Conservation (phyloP, 140 eudicot genomes). For the Stevia rebaudiana region DNA sequence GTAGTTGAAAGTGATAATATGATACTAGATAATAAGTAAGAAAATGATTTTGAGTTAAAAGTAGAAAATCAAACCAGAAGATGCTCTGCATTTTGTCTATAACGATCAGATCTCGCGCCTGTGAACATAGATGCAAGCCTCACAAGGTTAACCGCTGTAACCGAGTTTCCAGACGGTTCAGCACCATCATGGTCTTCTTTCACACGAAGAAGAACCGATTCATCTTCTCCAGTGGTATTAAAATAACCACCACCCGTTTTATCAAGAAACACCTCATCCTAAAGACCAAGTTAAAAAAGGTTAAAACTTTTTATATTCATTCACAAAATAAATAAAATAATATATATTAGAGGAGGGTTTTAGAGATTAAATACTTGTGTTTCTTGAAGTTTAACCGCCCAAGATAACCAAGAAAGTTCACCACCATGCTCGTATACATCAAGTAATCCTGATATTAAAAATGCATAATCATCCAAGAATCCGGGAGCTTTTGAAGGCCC, state of each 20-base stretch:
- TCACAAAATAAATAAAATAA: not conserved
- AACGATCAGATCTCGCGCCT: constrained; percentile 46
- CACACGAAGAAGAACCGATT: constrained; percentile 87
- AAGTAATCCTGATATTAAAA: constrained; percentile 67
- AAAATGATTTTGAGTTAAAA: not conserved
- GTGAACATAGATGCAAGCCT: constrained; percentile 59
- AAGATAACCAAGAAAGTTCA: constrained; percentile 56
- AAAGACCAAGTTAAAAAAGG: constrained; percentile 3
- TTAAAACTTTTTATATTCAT: not conserved
- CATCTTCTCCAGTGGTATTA: constrained; percentile 83
- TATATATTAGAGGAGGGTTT: not conserved
- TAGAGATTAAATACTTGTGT: constrained; percentile 50
- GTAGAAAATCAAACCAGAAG: constrained; percentile 52
- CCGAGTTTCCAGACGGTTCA: constrained; percentile 95
- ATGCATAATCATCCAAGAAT: constrained; percentile 90
- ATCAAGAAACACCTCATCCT: constrained; percentile 89
- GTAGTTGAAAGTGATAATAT: too few relatives aligned
- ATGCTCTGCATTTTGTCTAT: constrained; percentile 58
- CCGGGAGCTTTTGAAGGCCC: constrained; percentile 99
- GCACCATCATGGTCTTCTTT: constrained; percentile 98
- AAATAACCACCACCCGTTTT: constrained; percentile 83
- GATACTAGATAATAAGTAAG: too few relatives aligned
- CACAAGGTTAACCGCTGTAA: constrained; percentile 68
- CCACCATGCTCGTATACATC: constrained; percentile 88
- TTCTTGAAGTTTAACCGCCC: constrained; percentile 89